Conservation (phyloP, 1,284 basidiomycete genomes). For the Fomitiporia mediterranea region DNA sequence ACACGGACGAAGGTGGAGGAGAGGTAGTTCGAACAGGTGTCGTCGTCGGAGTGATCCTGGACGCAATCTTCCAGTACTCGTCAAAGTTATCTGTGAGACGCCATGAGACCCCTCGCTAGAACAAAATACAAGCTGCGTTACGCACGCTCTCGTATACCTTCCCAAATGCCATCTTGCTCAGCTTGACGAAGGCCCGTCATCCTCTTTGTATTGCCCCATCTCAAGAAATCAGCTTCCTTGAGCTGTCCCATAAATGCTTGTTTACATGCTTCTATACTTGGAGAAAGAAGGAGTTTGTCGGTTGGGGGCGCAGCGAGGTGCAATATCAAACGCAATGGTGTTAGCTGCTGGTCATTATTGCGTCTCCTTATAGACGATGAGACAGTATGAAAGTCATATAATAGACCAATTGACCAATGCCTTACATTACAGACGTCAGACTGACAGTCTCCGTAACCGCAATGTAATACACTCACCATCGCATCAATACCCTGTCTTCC, state of each 20-base stretch:
- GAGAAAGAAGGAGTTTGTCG: slow-evolving; percentile 78
- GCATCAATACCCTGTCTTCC: slow-evolving; percentile 65
- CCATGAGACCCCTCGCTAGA: slow-evolving; percentile 5
- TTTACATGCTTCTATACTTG: slow-evolving; percentile 79
- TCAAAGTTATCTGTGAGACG: slow-evolving; percentile 80
- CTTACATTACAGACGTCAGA: slow-evolving; percentile 38
- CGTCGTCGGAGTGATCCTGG: slow-evolving; percentile 73
- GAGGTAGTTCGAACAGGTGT: slow-evolving; percentile 52
- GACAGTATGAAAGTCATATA: slow-evolving; percentile 80
- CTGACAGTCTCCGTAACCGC: neutral
- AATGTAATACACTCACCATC: slow-evolving; percentile 62
- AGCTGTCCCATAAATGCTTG: slow-evolving; percentile 90
- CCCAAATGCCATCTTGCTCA: slow-evolving; percentile 93
- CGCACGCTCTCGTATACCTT: slow-evolving; percentile 86
- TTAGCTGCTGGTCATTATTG: slow-evolving; percentile 39
- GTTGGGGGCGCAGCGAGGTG: slow-evolving; percentile 83
- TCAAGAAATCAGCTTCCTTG: slow-evolving; percentile 92
- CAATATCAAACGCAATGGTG: slow-evolving; percentile 72
- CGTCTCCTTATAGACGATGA: slow-evolving; percentile 47
- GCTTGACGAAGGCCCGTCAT: slow-evolving; percentile 84
- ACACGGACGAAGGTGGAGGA: slow-evolving; percentile 45
- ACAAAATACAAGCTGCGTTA: slow-evolving; percentile 16
- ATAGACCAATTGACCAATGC: slow-evolving; percentile 94
- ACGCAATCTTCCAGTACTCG: slow-evolving; percentile 87
- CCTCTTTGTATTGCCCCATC: slow-evolving; percentile 91